phyloP scores from a whole-genome alignment of 2,329 filamentous ascomycete genomes.

The Epichloe festucae region DNA sequence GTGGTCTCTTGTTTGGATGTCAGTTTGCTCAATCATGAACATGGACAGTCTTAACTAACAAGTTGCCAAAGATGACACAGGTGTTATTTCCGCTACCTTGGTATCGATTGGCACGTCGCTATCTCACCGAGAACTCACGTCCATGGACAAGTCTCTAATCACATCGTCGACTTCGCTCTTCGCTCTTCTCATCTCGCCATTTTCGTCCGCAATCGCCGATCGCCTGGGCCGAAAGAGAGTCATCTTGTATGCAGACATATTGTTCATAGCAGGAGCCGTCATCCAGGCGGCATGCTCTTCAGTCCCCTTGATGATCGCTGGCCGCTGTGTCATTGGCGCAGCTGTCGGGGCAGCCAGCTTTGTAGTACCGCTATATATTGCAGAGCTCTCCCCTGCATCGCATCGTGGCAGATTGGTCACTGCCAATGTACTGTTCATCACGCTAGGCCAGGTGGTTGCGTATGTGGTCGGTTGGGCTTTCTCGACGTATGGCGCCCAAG shows the following conservation, averaged over 20 bases:
- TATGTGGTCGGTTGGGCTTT: slow-evolving; percentile 76
- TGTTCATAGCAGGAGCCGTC: slow-evolving; percentile 57
- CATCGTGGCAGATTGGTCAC: slow-evolving; percentile 72
- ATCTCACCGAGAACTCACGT: slow-evolving; percentile 41
- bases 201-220: slow-evolving; percentile 52
- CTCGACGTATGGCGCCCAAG: slow-evolving; percentile 35
- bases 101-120: slow-evolving; percentile 50
- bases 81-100: slow-evolving; percentile 55
- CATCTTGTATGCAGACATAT: slow-evolving; percentile 48
- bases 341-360: slow-evolving; percentile 68
- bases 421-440: slow-evolving; percentile 71
- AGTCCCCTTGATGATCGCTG: slow-evolving; percentile 52
- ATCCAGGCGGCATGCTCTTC: slow-evolving; percentile 46
- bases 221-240: slow-evolving; percentile 47
- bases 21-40: slow-evolving; percentile 15
- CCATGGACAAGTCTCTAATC: slow-evolving; percentile 56
- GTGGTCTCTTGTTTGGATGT: slow-evolving; percentile 57
- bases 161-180: slow-evolving; percentile 57
- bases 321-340: slow-evolving; percentile 55
- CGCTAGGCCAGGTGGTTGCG: slow-evolving; percentile 76
- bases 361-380: slow-evolving; percentile 78
- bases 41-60: slow-evolving; percentile 3
- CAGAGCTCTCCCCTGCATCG: slow-evolving; percentile 63
- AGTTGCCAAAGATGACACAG: slow-evolving; percentile 43
- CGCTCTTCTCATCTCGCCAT: slow-evolving; percentile 50